Evolutionary conservation across 2,329 filamentous ascomycete species (phyloP).

Genomic region (Tolypocladium album): DNA sequence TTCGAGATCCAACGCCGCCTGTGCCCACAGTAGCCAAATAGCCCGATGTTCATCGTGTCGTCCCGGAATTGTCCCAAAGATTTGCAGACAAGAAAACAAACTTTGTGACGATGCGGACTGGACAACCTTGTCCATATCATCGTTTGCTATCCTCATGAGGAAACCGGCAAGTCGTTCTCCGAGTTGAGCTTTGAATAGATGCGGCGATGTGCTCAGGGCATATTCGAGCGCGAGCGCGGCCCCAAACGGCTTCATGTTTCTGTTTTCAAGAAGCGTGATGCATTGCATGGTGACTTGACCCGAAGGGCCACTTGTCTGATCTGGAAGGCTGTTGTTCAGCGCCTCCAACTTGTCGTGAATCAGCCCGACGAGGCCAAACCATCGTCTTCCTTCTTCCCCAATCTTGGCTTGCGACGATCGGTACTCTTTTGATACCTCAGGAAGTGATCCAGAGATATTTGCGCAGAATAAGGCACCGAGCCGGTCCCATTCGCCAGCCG

Average conservation of each 20-base stretch:
- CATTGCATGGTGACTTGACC: constrained; percentile 19
- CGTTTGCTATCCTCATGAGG: constrained; percentile 38
- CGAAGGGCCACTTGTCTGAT: constrained; percentile 20
- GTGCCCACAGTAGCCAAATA: constrained; percentile 35
- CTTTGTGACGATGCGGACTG: constrained; percentile 57
- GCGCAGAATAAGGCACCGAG: constrained; percentile 53
- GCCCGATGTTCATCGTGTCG: constrained; percentile 24
- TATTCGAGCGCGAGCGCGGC: constrained; percentile 35
- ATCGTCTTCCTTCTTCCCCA: constrained; percentile 54
- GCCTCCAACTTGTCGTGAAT: constrained; percentile 25
- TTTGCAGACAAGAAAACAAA: constrained; percentile 54
- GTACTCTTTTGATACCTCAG: constrained; percentile 73
- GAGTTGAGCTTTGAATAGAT: constrained; percentile 26
- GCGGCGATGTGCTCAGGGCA: constrained; percentile 24
- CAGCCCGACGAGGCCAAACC: constrained; percentile 47
- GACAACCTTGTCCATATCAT: constrained; percentile 48
- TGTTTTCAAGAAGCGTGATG: constrained; percentile 31
- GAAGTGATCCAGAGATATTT: constrained; percentile 62
- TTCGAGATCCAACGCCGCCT: constrained; percentile 25
- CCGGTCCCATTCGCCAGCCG: constrained; percentile 50
- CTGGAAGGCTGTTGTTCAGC: constrained; percentile 9
- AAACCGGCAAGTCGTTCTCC: constrained; percentile 27
- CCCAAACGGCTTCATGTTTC: constrained; percentile 48
- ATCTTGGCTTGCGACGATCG: constrained; percentile 60
- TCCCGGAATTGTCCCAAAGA: constrained; percentile 34